Conservation (phyloP, 805 yeast species). For the Pichia rugopelliculosa region DNA sequence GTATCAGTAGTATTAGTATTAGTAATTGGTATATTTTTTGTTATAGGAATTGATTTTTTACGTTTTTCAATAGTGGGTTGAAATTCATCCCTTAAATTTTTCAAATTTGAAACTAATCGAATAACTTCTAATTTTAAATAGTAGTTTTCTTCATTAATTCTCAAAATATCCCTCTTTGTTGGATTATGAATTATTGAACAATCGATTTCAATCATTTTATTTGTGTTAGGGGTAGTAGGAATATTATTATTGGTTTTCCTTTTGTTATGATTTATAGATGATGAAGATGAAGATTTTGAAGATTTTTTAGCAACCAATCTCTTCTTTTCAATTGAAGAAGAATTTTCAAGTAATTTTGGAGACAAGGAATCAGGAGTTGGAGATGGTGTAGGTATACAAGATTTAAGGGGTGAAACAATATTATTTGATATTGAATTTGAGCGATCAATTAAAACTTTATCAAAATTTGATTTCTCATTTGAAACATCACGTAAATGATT, state of each 20-base stretch:
- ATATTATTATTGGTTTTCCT: not conserved
- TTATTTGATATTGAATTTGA: conserved; percentile 1
- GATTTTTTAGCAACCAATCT: not conserved
- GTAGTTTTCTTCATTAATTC: conserved; percentile 39
- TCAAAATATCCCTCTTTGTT: conserved; percentile 33
- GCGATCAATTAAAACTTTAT: not conserved
- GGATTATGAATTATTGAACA: conserved; percentile 25
- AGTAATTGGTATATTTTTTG: not conserved
- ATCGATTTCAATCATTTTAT: conserved; percentile 14
- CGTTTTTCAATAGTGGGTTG: not conserved
- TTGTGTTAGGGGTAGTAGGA: not conserved
- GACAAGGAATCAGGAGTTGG: conserved; percentile 9
- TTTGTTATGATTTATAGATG: not conserved
- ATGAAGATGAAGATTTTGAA: not conserved
- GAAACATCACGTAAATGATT: conserved; percentile 11
- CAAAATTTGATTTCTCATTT: conserved; percentile 3
- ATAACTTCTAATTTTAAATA: conserved; percentile 37
- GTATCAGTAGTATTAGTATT: not conserved
- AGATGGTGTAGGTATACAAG: conserved; percentile 7
- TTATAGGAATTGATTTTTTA: not conserved
- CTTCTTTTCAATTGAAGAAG: not conserved
- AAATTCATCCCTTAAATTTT: conserved; percentile 25
- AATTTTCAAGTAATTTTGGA: not conserved
- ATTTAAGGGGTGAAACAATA: not conserved
- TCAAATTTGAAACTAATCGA: conserved; percentile 37